These are phyloP conservation scores for Sarocladium strictum DNA, from an alignment of 2,329 filamentous ascomycete species.

Conservation along the genomic window DNA sequence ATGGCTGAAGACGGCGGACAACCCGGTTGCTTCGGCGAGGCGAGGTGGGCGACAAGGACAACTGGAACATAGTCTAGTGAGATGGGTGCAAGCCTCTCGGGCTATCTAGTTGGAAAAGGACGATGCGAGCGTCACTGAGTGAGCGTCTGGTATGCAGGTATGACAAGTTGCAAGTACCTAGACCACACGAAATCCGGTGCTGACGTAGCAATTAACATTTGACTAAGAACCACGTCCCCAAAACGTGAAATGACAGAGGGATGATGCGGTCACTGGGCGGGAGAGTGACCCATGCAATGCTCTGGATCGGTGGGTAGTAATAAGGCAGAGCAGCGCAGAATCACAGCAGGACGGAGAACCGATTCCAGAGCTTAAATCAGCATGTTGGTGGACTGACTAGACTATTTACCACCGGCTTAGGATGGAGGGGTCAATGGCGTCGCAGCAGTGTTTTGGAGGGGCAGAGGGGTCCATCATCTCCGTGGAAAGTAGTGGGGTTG, in stretches of 20 bases:
- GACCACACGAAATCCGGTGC: too few species aligned
- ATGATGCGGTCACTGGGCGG: neutral
- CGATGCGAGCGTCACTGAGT: neutral
- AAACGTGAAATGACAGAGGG: neutral
- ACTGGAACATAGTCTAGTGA: too few species aligned
- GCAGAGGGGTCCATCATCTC: conserved; percentile 1
- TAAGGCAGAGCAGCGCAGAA: neutral
- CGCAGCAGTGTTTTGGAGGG: conserved; percentile 1
- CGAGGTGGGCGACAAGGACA: neutral
- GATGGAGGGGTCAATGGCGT: neutral
- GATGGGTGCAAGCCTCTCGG: neutral
- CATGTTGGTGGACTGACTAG: too few species aligned
- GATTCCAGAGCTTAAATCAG: too few species aligned
- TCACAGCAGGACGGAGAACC: too few species aligned
- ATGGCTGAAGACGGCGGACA: conserved; percentile 4
- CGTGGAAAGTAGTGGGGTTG: neutral
- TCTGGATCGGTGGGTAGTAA: neutral
- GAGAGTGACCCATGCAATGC: neutral
- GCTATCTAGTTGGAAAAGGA: too few species aligned
- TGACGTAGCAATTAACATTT: too few species aligned
- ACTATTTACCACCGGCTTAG: too few species aligned
- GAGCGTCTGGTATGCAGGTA: neutral
- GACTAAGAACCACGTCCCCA: too few species aligned
- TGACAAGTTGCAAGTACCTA: neutral
- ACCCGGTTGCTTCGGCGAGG: neutral